Conservation (phyloP, 208 protist genomes). For the Wallacemonas sp. region DNA sequence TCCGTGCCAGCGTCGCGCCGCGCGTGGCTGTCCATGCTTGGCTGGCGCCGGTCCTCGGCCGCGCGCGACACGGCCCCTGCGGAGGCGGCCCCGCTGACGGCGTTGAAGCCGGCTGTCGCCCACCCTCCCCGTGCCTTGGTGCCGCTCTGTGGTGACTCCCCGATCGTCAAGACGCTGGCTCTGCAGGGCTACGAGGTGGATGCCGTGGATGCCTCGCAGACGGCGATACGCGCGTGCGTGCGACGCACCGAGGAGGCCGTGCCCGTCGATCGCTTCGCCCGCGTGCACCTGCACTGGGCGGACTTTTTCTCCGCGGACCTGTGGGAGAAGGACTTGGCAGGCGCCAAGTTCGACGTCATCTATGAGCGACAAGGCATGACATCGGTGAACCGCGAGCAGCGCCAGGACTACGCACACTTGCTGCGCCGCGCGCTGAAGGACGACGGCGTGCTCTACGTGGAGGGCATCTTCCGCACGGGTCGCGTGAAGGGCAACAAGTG, state of each 20-base stretch:
- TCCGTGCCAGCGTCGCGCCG: too few species aligned
- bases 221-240: slow-evolving; percentile 73
- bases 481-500: slow-evolving; percentile 82
- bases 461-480: slow-evolving; percentile 87
- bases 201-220: slow-evolving; percentile 77
- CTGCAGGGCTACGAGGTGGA: slow-evolving; percentile 84
- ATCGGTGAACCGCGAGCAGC: slow-evolving; percentile 75
- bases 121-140: slow-evolving; percentile 59
- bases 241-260: slow-evolving; percentile 62
- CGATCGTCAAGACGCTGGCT: slow-evolving; percentile 69
- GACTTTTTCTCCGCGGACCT: slow-evolving; percentile 84
- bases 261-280: slow-evolving; percentile 33
- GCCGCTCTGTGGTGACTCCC: slow-evolving; percentile 89
- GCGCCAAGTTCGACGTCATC: slow-evolving; percentile 78
- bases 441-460: slow-evolving; percentile 86
- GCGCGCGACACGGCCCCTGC: background rate
- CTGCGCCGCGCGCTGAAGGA: slow-evolving; percentile 83
- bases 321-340: slow-evolving; percentile 62
- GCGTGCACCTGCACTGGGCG: slow-evolving; percentile 69
- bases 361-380: slow-evolving; percentile 89
- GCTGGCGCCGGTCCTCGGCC: slow-evolving; percentile 5
- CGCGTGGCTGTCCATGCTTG: background rate
- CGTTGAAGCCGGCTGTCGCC: background rate
- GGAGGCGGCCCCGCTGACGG: background rate
- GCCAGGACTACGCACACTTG: slow-evolving; percentile 82